Evolutionary conservation across 148 eudicot species (phyloP).

Genomic region (Talinum fruticosum): DNA sequence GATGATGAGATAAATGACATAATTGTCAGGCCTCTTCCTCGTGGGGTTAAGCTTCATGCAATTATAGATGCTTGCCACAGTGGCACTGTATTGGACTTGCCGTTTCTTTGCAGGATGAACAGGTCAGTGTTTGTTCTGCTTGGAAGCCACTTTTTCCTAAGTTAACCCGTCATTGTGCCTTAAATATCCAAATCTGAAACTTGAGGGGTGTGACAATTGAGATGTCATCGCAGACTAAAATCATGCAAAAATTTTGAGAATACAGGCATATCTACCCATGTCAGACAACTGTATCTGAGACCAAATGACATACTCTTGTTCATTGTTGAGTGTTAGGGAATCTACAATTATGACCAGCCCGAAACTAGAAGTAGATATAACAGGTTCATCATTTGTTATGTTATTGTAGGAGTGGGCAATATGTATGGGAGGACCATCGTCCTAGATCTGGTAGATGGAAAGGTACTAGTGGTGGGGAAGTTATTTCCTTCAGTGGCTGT

Average conservation of each 20-base stretch:
- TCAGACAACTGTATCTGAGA: neutral
- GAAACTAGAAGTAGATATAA: conserved; percentile 4
- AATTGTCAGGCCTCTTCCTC: conserved; percentile 77
- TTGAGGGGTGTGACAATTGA: neutral
- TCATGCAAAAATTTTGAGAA: neutral
- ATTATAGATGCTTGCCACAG: conserved; percentile 98
- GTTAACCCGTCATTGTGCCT: neutral
- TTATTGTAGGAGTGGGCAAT: conserved; percentile 66
- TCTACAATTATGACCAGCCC: neutral
- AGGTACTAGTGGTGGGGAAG: conserved; percentile 95
- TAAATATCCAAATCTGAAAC: neutral
- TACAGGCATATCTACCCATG: neutral
- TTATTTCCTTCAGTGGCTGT: conserved; percentile 90
- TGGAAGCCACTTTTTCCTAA: neutral
- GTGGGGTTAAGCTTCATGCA: conserved; percentile 88
- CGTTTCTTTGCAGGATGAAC: conserved; percentile 87
- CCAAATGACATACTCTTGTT: neutral
- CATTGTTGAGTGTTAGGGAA: neutral
- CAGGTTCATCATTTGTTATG: no score
- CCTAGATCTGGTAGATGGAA: conserved; percentile 89
- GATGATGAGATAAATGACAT: conserved; percentile 94
- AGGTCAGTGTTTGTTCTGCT: conserved; percentile 39
- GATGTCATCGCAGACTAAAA: neutral
- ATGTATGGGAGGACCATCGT: conserved; percentile 95
- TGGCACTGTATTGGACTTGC: conserved; percentile 86